Evolutionary conservation across 1,284 basidiomycete species (phyloP).

Genomic region (Limonomyces culmigenus): DNA sequence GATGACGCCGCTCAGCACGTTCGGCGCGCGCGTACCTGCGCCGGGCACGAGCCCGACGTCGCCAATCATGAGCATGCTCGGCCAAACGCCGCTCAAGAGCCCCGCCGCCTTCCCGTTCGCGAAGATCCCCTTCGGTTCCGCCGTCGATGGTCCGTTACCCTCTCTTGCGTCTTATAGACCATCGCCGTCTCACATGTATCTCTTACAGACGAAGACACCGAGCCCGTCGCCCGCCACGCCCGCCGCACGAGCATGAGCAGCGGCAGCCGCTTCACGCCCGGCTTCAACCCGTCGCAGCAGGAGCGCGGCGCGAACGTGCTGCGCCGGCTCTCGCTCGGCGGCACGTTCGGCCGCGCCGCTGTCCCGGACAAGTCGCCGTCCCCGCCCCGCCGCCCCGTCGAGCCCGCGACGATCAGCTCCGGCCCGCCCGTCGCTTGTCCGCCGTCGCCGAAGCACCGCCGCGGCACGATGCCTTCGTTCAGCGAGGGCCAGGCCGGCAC

Average conservation of each 20-base stretch:
- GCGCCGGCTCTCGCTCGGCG: constrained; percentile 53
- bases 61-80: neutral
- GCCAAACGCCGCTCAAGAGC: neutral
- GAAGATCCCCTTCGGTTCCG: constrained; percentile 18
- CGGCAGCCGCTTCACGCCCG: constrained; percentile 28
- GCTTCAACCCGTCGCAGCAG: constrained; percentile 21
- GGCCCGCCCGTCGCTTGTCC: constrained; percentile 34
- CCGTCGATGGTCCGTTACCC: constrained; percentile 37
- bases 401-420: constrained; percentile 17
- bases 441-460: constrained; percentile 3
- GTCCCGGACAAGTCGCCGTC: constrained; percentile 7
- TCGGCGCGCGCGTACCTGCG: neutral
- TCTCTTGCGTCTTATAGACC: constrained; percentile 2
- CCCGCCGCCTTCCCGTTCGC: constrained; percentile 1
- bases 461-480: neutral
- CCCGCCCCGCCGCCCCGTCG: constrained; percentile 7
- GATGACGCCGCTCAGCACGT: neutral
- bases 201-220: constrained; percentile 4
- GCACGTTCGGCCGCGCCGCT: constrained; percentile 33
- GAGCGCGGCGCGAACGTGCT: constrained; percentile 53
- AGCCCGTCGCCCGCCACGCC: constrained; percentile 21
- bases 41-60: neutral
- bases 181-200: constrained; percentile 2
- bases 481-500: neutral
- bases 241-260: constrained; percentile 31